Evolutionary conservation across 2,329 filamentous ascomycete species (phyloP), one percentile per base, ranked within the genome.

Genomic region (Shiraia sp.): DNA sequence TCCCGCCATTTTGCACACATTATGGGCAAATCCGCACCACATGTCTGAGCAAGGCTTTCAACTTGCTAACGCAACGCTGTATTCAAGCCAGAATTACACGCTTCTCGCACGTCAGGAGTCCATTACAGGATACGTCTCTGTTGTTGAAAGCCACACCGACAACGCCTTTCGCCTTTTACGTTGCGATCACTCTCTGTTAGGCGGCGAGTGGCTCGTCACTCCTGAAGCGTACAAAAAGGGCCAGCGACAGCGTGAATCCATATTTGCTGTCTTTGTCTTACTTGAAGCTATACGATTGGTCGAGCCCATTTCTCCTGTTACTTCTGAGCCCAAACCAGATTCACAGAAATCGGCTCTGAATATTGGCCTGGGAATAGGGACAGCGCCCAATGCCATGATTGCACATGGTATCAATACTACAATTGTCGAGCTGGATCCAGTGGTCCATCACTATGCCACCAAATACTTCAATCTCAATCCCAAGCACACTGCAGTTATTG

Each of bases 251-350:
- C 81, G 82, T 9, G 93, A 99, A 70, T 90, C 92, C 0, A 89
- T 99, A 41, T 99, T 97, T 65, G 86, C 89, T 8, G 87, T 97
- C n/a, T 99, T 99, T 66, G 86, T 89, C 17, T 95, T 96, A 79
- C 81, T 99, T 1, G 93, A 99, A 68, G 90, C 92, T 3, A 86
- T 97, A 6, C 82, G 93, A 15, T 78, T 99, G 23, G 78, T 96
- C 16, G 77, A 93, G 55, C 57, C 53, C 19, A 32, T 46, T 6
- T 15, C 44, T 7, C 36, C 47, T 7, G 25, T 40, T 4, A 29
- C 42, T 3, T 52, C 33, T 36, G 45, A 54, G 1, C 70, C 76
- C 4, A 74, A 78, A 8, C 19, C 19, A 24, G 87, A 91, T 55
- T 71, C 71, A n/a, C 74, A 88, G 45, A 87, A 88, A 32, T 87